These are phyloP conservation scores for Metarhizium robertsii DNA, from an alignment of 2,329 filamentous ascomycete genomes.

Conservation along the genomic window DNA sequence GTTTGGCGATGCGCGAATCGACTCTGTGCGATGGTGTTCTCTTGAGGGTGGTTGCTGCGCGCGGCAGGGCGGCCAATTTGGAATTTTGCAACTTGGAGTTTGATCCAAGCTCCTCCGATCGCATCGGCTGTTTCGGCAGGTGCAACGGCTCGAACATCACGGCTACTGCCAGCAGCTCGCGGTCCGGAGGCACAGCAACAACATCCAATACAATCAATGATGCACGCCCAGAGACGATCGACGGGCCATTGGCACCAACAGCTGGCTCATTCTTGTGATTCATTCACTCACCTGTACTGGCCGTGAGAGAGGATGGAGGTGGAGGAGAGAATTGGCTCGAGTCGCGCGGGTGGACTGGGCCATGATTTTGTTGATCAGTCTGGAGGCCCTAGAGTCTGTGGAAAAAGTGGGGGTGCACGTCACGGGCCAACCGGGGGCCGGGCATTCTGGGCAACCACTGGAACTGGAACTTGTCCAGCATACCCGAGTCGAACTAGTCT, in stretches of 20 bases:
- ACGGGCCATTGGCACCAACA: background rate
- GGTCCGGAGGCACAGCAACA: background rate
- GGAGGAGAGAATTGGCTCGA: conserved; percentile 10
- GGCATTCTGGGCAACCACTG: background rate
- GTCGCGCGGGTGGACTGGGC: conserved; percentile 8
- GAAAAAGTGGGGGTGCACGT: conserved; percentile 11
- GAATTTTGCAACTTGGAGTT: too few relatives aligned
- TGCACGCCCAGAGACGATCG: background rate
- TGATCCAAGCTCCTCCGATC: too few relatives aligned
- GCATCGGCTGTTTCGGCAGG: too few relatives aligned
- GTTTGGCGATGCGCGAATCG: too few relatives aligned
- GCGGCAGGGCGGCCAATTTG: too few relatives aligned
- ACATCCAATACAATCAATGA: too few relatives aligned
- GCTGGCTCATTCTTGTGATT: background rate
- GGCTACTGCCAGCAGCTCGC: background rate
- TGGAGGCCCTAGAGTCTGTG: conserved; percentile 4
- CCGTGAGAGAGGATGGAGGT: conserved; percentile 8
- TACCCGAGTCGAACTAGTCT: background rate
- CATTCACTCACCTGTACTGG: conserved; percentile 8
- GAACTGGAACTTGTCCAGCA: background rate
- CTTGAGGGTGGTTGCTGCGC: too few relatives aligned
- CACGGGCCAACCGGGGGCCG: conserved; percentile 10
- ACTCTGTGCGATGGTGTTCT: too few relatives aligned
- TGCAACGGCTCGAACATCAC: background rate
- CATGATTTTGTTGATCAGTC: conserved; percentile 16